phyloP scores from a whole-genome alignment of 1,284 basidiomycete genomes.

The Cryptococcus sp. region DNA sequence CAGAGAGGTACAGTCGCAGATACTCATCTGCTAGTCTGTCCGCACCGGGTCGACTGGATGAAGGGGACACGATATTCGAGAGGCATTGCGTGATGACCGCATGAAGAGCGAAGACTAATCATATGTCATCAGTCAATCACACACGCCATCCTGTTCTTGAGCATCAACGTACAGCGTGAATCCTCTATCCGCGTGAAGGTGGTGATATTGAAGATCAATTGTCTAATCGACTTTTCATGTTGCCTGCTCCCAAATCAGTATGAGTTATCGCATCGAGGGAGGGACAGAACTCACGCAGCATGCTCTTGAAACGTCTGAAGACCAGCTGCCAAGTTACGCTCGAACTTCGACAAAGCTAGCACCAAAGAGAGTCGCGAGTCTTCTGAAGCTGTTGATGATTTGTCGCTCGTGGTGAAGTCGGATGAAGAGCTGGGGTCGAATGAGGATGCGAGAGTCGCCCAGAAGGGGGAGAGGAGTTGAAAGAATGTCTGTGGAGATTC shows the following conservation, averaged over 20 bases:
- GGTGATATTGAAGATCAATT: slow-evolving; percentile 42
- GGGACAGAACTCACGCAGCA: slow-evolving; percentile 36
- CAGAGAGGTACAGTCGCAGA: slow-evolving; percentile 37
- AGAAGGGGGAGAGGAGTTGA: slow-evolving; percentile 10
- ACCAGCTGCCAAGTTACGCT: slow-evolving; percentile 47
- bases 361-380: slow-evolving; percentile 28
- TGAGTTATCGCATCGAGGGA: too few relatives aligned
- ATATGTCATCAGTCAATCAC: background rate
- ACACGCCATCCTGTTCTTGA: background rate
- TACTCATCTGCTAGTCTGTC: slow-evolving; percentile 20
- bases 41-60: slow-evolving; percentile 14
- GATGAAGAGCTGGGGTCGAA: slow-evolving; percentile 21
- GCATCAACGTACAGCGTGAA: slow-evolving; percentile 30
- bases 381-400: slow-evolving; percentile 17
- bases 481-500: slow-evolving; percentile 10
- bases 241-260: slow-evolving; percentile 8
- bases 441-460: slow-evolving; percentile 16
- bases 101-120: slow-evolving; percentile 40
- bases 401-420: background rate
- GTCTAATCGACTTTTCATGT: slow-evolving; percentile 36
- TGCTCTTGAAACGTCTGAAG: slow-evolving; percentile 27
- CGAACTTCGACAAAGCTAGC: slow-evolving; percentile 37
- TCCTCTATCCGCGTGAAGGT: slow-evolving; percentile 47
- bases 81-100: slow-evolving; percentile 42
- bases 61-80: slow-evolving; percentile 48